Percentiles rank a stretch among this genome's conserved stretches.
These are phyloP conservation scores for Clarkia xantiana DNA, from an alignment of 345 rosid species.

Conservation along the genomic window DNA sequence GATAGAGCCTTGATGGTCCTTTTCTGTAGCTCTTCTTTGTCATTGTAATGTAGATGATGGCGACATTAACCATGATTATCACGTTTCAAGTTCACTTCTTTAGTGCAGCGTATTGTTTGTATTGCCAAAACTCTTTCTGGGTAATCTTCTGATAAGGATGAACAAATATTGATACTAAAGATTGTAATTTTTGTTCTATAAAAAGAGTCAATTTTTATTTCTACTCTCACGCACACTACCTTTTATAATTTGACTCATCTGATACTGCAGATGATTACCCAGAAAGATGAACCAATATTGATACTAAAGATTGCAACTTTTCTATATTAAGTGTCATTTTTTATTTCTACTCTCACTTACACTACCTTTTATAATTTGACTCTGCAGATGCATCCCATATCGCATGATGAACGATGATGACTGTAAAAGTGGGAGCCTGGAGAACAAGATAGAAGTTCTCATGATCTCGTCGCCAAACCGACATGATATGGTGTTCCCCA, in stretches of 20 bases:
- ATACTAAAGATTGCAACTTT: too few species aligned
- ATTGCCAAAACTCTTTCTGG: neutral
- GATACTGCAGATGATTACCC: too few species aligned
- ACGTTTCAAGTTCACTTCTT: too few species aligned
- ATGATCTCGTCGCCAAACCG: conserved; percentile 90
- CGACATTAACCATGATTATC: neutral
- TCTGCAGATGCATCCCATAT: conserved; percentile 68
- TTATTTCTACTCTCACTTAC: neutral
- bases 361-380: neutral
- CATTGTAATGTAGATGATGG: too few species aligned
- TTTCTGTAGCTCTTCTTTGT: neutral
- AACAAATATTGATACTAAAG: too few species aligned
- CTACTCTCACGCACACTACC: too few species aligned
- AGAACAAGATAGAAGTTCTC: conserved; percentile 39
- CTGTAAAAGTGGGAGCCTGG: conserved; percentile 17
- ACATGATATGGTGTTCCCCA: conserved; percentile 70
- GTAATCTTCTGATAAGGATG: too few species aligned
- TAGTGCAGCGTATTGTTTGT: neutral
- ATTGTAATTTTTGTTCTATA: too few species aligned
- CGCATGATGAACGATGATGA: conserved; percentile 27
- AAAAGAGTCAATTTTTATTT: too few species aligned
- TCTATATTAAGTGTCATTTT: too few species aligned
- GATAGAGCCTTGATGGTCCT: neutral
- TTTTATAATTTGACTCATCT: neutral
- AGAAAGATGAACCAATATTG: too few species aligned